Base-by-base conservation (phyloP, 1,139 yeast genomes). In the Protomyces pachydermus region DNA sequence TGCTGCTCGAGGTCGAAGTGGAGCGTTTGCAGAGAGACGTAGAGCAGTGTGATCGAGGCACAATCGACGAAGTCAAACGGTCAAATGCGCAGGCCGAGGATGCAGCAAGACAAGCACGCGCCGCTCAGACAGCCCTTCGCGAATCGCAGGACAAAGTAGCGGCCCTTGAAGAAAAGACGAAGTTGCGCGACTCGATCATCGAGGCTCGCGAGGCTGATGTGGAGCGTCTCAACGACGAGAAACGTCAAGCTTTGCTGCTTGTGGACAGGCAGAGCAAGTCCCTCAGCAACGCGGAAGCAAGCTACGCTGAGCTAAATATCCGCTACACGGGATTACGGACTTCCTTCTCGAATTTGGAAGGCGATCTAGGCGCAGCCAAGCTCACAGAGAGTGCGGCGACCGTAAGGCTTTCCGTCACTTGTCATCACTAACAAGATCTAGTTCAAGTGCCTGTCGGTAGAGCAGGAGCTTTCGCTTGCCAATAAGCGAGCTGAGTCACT, bases 221-320 rank as follows among this genome's bases (percentile, higher is more conserved):
- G 16, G 56, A 20, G 18, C 67, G 48, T 20, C 23, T 74, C 4
- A 66, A 68, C 12, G 72, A 72, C 14, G 82, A 80, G 48, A 80
- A 80, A 56, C 72, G 76, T 14, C 74, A 75, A 12, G 73, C 78
- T 0, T 69, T 79, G 42, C 81, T 78, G 60, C 69, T 79, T 34
- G 67, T 82, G n/a, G 81, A 78, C 64, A 74, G 76, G 65, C 79
- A 79, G 69, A 79, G 76, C 75, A 77, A 75, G 34, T 87, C 84
- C 68, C 73, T 81, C 48, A 76, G 78, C 46, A 78, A 77, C n/a
- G 74, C 83, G 54, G 81, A 81, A 63, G 77, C 76, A n/a, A 84
- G 85, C 58, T 74, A 84, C n/a, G 81, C 80, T 54, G 74, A 75
- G 25, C 73, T 85, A 39, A 80, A 84, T 35, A 75, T 77, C 18